Base-by-base conservation (phyloP, 345 rosid species). In the Eucalyptus erythrocorys region DNA sequence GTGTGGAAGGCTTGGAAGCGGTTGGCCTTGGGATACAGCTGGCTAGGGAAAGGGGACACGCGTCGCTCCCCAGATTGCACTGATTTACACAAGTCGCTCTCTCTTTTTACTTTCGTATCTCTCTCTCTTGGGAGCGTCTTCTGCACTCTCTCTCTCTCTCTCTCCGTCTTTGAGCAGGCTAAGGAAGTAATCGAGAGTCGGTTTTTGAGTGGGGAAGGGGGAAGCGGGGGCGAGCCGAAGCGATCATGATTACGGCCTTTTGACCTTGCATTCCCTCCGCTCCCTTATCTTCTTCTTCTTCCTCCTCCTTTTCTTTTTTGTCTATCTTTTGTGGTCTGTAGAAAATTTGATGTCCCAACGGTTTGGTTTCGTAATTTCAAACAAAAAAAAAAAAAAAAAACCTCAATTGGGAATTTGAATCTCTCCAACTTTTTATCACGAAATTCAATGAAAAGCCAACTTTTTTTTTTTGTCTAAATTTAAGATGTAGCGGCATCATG, bases 1-100 rank as follows among this genome's bases (percentile, higher is more conserved):
- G 71, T 87, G 19, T 7, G 32, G 32, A 12, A 59, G 32, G 16
- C n/a, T n/a, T n/a, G 51, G 40, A 66, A 11, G 91, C 96, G 94
- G 97, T 94, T 95, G 95, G 92, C 88, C 85, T 94, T 93, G 98
- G 94, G 95, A 93, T 93, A 87, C 88, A 87, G 88, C 88, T 87
- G 88, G n/a, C n/a, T 22, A 47, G 9, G 51, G 88, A 24, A 13
- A 22, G 4, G 2, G 81, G 82, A 87, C 88, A 87, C 88, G 88
- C 84, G 88, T 87, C 85, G 82, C 24, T 10, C 19, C 82, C 13
- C 47, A 76, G 82, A 6, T 6, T 71, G 82, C 47, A 37, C 82
- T 76, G 82, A 76, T 76, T 76, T 19, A 76, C 82, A 76, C 82
- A 37, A 19, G 82, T 76, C 82, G 82, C 82, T 76, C 82, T 76